Base-by-base conservation (phyloP, 2,329 filamentous ascomycete genomes). In the Ceratocystis variospora region DNA sequence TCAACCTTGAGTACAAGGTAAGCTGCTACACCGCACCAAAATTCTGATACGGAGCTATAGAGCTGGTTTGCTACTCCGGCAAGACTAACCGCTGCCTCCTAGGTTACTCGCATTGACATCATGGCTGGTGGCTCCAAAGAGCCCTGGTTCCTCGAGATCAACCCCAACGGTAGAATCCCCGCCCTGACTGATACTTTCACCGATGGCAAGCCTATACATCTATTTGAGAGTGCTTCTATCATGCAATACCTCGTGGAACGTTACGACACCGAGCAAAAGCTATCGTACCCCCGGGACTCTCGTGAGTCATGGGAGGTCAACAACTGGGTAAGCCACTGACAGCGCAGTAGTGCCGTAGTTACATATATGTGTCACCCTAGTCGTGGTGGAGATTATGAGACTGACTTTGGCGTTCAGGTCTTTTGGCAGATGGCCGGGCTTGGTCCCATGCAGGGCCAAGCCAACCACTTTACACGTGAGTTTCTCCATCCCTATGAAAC, bases 111-210 rank as follows among this genome's bases (percentile, higher is more conserved):
- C 15, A 62, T 65, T 37, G 62, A 65, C 22, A 65, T 65, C 57
- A 62, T 55, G 19, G 59, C 22, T 22, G 57, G 62, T 25, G 45
- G 64, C 31, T 31, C 28, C 15, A 66, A 77, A 73, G 78, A 93
- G 75, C 84, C 83, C 17, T 95, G 89, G 90, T 96, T 93, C 77
- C 82, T 95, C 33, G 85, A 86, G 64, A 95, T 96, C 77, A 96
- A 96, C 76, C 91, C 91, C 69, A 96, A 96, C 74, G 91, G 91
- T 70, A 88, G 91, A 70, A 96, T 96, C 71, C 92, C 91, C 3
- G 91, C 91, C 67, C 72, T 96, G 63, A 94, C 89, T 6, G 91
- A 96, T 76, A 88, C 80, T 5, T 87, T 89, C 74, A 79, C 79
- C 4, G 86, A 94, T 74, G 89, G 89, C 70, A 78, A 87, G 74